Conservation (phyloP, 1,284 basidiomycete species). For the Ceratobasidium sp. region DNA sequence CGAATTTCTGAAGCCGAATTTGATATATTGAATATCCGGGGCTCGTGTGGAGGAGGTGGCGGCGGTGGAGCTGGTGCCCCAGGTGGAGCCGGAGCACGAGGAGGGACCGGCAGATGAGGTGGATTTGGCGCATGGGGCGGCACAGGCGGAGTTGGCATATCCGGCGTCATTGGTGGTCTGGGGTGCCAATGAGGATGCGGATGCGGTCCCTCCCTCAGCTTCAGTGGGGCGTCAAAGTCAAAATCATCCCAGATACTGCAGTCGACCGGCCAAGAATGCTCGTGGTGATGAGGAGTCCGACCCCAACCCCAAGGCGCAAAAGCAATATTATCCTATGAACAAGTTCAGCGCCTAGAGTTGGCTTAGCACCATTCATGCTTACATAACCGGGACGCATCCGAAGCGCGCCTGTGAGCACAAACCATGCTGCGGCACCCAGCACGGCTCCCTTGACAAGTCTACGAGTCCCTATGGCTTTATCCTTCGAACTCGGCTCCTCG, state of each 20-base stretch:
- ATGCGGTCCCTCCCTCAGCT: not conserved
- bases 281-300: not conserved
- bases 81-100: constrained; percentile 5
- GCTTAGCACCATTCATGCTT: not conserved
- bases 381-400: not conserved
- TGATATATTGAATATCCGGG: constrained; percentile 13
- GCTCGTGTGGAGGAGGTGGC: not conserved
- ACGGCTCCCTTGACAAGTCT: constrained; percentile 18
- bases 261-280: not conserved
- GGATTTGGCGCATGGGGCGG: not conserved
- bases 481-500: not conserved
- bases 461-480: not conserved
- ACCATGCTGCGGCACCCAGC: constrained; percentile 11
- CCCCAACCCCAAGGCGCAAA: constrained; percentile 14
- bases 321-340: not conserved
- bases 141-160: not conserved
- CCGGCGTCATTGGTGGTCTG: not conserved
- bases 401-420: not conserved
- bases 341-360: not conserved
- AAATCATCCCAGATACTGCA: constrained; percentile 31
- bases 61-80: not conserved
- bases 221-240: constrained; percentile 16
- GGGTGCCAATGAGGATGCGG: not conserved
- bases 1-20: constrained; percentile 4
- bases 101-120: constrained; percentile 18